Evolutionary conservation across 345 rosid species (phyloP), one percentile per base, ranked within the genome.

Genomic region (Syzygium aqueum): DNA sequence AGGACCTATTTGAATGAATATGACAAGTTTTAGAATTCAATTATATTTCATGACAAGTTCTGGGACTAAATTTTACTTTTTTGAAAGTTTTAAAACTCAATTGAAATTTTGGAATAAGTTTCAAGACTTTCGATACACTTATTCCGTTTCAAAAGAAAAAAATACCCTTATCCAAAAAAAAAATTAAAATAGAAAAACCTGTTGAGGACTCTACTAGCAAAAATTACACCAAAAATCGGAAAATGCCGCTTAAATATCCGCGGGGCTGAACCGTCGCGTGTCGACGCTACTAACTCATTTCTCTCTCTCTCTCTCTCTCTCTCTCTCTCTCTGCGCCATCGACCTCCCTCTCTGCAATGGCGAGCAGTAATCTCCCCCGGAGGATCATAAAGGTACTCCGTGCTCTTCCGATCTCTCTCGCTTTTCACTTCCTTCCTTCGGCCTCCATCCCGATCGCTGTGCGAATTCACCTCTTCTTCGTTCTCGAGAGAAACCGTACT

Each of bases 301-400:
- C 80, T 11, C 80, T 2, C 49, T n/a, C 73, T 27, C 65, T 17
- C 43, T 22, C 22, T 8, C 43, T 16, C 21, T 0, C 5, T 30
- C 77, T 28, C 46, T 30, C 13, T 8, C 46, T 16, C 21, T 13
- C 16, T 73, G 27, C 10, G 80, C 49, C 4, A 0, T 73, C 80
- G 49, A 9, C 27, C 49, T 73, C 80, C 80, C 63, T 25, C 49
- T 73, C 49, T 0, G 56, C 85, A 84, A 89, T 90, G 93, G 92
- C 94, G 52, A 91, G 89, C 91, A 90, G 90, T 86, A 90, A 93
- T 86, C 93, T 91, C n/a, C 93, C 92, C 53, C 90, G 93, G 22
- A 85, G 94, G 89, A 93, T 93, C 90, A 88, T 93, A 85, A 93
- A 93, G 93, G 94, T 91, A 51, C 78, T 33, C 51, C 12, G 5